Conservation (phyloP, 495 filamentous ascomycete genomes). For the Endocarpon pusillum region DNA sequence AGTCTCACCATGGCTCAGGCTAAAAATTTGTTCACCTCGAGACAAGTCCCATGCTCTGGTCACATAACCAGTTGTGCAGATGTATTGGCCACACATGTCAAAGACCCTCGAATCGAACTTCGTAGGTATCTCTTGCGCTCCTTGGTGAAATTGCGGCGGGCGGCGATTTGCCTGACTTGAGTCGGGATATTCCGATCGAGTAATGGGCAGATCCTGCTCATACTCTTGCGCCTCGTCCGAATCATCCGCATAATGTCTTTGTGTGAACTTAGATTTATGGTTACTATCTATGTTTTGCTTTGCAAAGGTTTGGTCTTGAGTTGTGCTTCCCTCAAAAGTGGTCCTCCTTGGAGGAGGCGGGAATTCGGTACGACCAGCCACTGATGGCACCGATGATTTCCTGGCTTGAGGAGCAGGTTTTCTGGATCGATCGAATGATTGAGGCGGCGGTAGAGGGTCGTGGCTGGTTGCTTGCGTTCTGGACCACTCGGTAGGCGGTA, state of each 20-base stretch:
- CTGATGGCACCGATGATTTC: no score
- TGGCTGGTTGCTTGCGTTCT: slow-evolving; percentile 9
- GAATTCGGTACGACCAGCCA: no score
- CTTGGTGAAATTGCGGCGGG: slow-evolving; percentile 53
- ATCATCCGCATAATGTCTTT: slow-evolving; percentile 12
- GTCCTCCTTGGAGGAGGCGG: slow-evolving; percentile 28
- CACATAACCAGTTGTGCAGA: slow-evolving; percentile 68
- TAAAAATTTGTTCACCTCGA: slow-evolving; percentile 67
- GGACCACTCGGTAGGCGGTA: no score
- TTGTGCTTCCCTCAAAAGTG: no score
- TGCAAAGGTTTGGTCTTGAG: no score
- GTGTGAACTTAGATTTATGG: neutral
- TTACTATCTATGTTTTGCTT: slow-evolving; percentile 6
- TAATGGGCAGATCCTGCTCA: slow-evolving; percentile 16
- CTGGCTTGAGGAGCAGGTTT: no score
- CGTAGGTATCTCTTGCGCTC: slow-evolving; percentile 58
- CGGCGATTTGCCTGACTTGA: slow-evolving; percentile 69
- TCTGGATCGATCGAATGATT: no score
- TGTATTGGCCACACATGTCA: slow-evolving; percentile 73
- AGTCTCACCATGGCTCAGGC: slow-evolving; percentile 58
- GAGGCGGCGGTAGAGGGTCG: no score
- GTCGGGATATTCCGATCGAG: slow-evolving; percentile 56
- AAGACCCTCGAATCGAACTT: slow-evolving; percentile 70
- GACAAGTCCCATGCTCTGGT: slow-evolving; percentile 76
- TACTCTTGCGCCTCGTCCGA: slow-evolving; percentile 17